phyloP scores from a whole-genome alignment of 2,329 filamentous ascomycete species.

The Xylariaceae sp. region DNA sequence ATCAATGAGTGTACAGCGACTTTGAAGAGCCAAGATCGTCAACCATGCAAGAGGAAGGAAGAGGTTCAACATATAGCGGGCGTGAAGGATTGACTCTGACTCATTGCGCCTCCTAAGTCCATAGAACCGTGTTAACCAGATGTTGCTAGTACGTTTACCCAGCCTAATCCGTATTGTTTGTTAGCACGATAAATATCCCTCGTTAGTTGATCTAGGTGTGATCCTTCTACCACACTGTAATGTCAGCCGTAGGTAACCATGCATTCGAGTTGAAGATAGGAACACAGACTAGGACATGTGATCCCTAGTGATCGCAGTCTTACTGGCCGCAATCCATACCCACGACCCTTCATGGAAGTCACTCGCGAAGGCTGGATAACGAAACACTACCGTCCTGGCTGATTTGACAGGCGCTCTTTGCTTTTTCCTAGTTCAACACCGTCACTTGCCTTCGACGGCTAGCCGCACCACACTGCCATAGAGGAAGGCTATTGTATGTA shows the following conservation, averaged over 20 bases:
- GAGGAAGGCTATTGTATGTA: not conserved
- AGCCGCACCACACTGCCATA: not conserved
- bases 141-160: too few relatives aligned
- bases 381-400: not conserved
- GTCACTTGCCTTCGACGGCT: not conserved
- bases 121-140: too few relatives aligned
- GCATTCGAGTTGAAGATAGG: not conserved
- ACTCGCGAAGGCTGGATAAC: not conserved
- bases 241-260: too few relatives aligned
- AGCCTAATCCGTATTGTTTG: too few relatives aligned
- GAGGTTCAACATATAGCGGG: not conserved
- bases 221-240: too few relatives aligned
- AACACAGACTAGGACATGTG: not conserved
- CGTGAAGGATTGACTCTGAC: too few relatives aligned
- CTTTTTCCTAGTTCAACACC: not conserved
- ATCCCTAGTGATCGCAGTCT: not conserved
- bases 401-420: not conserved
- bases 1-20: not conserved
- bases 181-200: too few relatives aligned
- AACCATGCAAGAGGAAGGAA: not conserved
- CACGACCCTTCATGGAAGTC: not conserved
- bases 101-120: too few relatives aligned
- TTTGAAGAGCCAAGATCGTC: not conserved
- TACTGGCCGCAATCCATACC: not conserved
- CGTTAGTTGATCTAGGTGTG: too few relatives aligned